Evolutionary conservation across 73 alveolate species (phyloP).

Genomic region (Effrenium voratum): DNA sequence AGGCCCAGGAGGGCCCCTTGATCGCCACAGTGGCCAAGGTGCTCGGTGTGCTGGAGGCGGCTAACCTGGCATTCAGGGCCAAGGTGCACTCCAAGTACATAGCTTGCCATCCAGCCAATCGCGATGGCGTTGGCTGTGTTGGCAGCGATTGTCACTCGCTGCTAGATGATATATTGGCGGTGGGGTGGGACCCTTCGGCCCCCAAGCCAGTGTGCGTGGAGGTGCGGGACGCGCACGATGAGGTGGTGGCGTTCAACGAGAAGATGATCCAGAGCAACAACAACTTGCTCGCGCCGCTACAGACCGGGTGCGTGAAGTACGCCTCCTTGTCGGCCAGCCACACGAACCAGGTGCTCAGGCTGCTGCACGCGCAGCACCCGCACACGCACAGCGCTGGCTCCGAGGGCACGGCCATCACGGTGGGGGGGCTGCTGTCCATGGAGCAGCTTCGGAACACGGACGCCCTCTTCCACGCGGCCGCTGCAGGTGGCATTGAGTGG

Average conservation of each 20-base stretch:
- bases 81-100: no score
- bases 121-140: no score
- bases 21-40: no score
- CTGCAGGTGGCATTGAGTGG: neutral
- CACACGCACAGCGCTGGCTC: neutral
- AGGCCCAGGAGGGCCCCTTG: no score
- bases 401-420: no score
- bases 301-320: neutral
- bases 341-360: neutral
- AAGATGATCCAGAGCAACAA: neutral
- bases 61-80: no score
- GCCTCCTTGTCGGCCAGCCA: neutral
- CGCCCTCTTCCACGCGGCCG: neutral
- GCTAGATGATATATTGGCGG: no score
- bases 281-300: neutral
- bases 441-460: neutral
- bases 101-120: no score
- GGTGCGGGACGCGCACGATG: neutral
- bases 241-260: neutral
- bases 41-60: no score
- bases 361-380: neutral
- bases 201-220: no score
- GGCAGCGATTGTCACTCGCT: no score
- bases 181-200: no score
- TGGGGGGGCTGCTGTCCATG: neutral